Evolutionary conservation across 2,329 filamentous ascomycete genomes (phyloP).

Genomic region (Claviceps sp.): DNA sequence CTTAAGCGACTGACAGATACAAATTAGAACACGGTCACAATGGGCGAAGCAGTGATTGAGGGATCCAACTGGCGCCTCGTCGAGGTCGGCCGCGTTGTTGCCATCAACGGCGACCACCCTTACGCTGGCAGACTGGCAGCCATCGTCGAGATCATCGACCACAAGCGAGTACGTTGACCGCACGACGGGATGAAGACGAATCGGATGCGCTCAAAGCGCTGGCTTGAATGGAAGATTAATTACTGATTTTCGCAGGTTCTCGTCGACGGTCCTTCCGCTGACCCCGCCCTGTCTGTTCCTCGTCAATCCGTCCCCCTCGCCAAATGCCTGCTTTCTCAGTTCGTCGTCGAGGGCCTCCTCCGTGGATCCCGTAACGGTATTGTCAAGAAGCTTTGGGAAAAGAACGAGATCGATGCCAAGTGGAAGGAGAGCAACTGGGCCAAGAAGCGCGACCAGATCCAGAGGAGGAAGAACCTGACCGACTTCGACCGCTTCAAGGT

Average conservation of each 20-base stretch:
- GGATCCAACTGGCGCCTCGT: slow-evolving; percentile 86
- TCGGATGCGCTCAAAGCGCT: background rate
- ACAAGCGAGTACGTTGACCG: slow-evolving; percentile 92
- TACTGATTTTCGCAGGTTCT: slow-evolving; percentile 52
- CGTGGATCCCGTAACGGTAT: slow-evolving; percentile 70
- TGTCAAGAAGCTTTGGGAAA: slow-evolving; percentile 83
- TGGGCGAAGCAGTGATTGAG: slow-evolving; percentile 74
- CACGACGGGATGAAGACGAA: background rate
- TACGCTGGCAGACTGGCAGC: slow-evolving; percentile 76
- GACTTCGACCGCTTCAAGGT: slow-evolving; percentile 99
- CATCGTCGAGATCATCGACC: slow-evolving; percentile 99
- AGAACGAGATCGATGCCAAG: slow-evolving; percentile 81
- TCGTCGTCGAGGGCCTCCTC: slow-evolving; percentile 76
- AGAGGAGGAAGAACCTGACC: slow-evolving; percentile 80
- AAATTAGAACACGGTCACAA: slow-evolving; percentile 49
- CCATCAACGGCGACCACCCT: slow-evolving; percentile 69
- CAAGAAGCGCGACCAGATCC: slow-evolving; percentile 78
- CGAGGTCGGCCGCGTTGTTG: slow-evolving; percentile 94
- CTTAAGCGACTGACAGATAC: slow-evolving; percentile 19
- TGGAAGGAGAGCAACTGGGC: slow-evolving; percentile 87
- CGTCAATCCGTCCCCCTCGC: slow-evolving; percentile 77
- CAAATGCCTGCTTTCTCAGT: slow-evolving; percentile 76
- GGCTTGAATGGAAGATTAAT: slow-evolving; percentile 4
- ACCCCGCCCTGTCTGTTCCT: slow-evolving; percentile 66
- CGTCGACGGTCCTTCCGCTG: slow-evolving; percentile 82